Evolutionary conservation across 2,329 filamentous ascomycete genomes (phyloP), one percentile per base, ranked within the genome.

Genomic region (Paecilomyces dactylethromorphus): DNA sequence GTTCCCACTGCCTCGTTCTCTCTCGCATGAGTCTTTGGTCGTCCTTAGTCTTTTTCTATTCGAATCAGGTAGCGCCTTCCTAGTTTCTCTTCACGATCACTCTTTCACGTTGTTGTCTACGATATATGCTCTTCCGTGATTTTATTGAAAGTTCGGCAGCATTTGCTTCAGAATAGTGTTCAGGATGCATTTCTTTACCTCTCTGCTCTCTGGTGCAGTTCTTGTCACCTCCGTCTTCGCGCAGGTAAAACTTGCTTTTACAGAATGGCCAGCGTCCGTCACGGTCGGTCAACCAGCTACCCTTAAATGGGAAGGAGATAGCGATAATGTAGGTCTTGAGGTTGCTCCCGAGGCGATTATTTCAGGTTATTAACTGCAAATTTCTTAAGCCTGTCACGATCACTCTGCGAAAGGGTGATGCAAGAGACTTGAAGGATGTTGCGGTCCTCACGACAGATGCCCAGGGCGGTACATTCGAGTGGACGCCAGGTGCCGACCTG

Each of bases 361-460:
- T 45, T 18, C 7, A 45, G 10, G 15, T 51, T 54, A 56, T 64
- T 71, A 57, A 67, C 33, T n/a, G 15, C 53, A 18, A 32, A 6
- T 57, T 15, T 50, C 24, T 59, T 15, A 58, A 80, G 73, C 78
- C 81, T 6, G 81, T 82, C 39, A 84, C 80, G 49, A 80, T 87
- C 64, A 79, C 78, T 57, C 77, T 87, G 51, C 78, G 81, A 63
- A 77, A 83, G 71, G 85, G 85, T 53, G 59, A 70, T 18, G 70
- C 80, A 2, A 71, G 65, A 56, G 67, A 85, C 66, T 78, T 87
- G 29, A 61, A 78, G 55, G 81, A 80, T 55, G 69, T 87, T 55
- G 68, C 70, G 55, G 76, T 76, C 54, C 66, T 85, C 56, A 82
- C 81, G 62, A 71, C 69, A 45, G 60, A 74, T 57, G 80, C 76